phyloP scores from a whole-genome alignment of 306 rosid genomes.

The Castanea sativa region DNA sequence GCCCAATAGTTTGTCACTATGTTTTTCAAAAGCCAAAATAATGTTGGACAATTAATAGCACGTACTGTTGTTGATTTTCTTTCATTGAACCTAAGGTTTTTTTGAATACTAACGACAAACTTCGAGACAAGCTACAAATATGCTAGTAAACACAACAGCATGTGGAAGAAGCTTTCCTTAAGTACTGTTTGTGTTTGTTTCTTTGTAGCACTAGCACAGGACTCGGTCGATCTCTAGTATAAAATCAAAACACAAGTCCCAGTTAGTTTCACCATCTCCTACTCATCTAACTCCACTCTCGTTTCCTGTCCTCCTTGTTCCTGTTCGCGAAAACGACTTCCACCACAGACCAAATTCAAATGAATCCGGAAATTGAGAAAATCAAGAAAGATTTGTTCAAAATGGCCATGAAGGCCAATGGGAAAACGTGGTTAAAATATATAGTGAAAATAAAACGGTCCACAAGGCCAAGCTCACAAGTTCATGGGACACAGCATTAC shows the following conservation, averaged over 20 bases:
- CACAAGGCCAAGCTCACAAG: slow-evolving; percentile 28
- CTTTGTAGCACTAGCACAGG: not conserved
- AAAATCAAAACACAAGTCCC: not conserved
- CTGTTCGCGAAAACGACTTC: not conserved
- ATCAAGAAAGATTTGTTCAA: slow-evolving; percentile 1
- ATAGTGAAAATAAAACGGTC: not conserved
- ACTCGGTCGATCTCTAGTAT: not conserved
- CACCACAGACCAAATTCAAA: not conserved
- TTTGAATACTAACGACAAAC: no score
- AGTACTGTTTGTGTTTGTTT: not conserved
- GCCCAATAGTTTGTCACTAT: no score
- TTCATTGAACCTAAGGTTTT: no score
- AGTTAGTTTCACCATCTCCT: not conserved
- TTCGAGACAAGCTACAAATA: no score
- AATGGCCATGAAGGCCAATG: slow-evolving; percentile 34
- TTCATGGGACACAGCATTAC: slow-evolving; percentile 49
- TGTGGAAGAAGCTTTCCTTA: not conserved
- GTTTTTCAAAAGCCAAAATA: no score
- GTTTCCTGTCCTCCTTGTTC: no score
- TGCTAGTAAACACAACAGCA: not conserved
- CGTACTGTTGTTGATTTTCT: no score
- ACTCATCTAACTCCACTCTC: no score
- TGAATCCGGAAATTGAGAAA: not conserved
- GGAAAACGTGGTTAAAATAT: slow-evolving; percentile 19
- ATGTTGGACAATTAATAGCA: no score